Evolutionary conservation across 2,329 filamentous ascomycete species (phyloP), one percentile per base, ranked within the genome.

Genomic region (Talaromyces sp.): DNA sequence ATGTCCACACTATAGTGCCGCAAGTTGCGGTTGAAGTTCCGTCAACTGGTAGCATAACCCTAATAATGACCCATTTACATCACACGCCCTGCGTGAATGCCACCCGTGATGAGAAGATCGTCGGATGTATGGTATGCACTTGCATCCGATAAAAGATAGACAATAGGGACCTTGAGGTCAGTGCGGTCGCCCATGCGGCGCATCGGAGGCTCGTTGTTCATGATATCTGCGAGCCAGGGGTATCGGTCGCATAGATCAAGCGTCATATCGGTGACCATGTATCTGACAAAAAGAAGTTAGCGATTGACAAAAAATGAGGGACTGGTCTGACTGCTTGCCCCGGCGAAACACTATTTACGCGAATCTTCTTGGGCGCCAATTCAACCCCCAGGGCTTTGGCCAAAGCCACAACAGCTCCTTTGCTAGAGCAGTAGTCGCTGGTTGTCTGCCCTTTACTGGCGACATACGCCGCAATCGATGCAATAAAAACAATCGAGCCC

Each of bases 401-500:
- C 79, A 82, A 81, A 0, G 77, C 76, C 49, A 73, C 70, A 19
- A 82, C 80, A 0, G 80, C 79, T 0, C 79, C 80, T 65, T 82
- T 82, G 0, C 75, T 78, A 2, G 75, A 78, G 65, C 79, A 81
- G 58, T 82, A 82, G 5, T 77, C 78, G 47, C 76, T 79, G 54
- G 77, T 80, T 36, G 75, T 69, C 66, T 84, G 81, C 15, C 77
- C 79, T 9, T 79, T 74, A 19, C 83, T 78, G 0, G 81, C 81
- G 65, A 83, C 81, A 59, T 81, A 74, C 30, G 78, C 79, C 0
- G 82, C 81, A 66, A 84, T 84, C 58, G 81, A 82, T 0, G 82
- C 82, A 0, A 84, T 79, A 3, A 84, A 69, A 11, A 85, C 74
- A 58, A 84, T 84, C 61, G 81, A 82, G 0, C 82, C 82, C 59